Conservation (phyloP, 2,329 filamentous ascomycete species). For the Sclerotinia borealis region DNA sequence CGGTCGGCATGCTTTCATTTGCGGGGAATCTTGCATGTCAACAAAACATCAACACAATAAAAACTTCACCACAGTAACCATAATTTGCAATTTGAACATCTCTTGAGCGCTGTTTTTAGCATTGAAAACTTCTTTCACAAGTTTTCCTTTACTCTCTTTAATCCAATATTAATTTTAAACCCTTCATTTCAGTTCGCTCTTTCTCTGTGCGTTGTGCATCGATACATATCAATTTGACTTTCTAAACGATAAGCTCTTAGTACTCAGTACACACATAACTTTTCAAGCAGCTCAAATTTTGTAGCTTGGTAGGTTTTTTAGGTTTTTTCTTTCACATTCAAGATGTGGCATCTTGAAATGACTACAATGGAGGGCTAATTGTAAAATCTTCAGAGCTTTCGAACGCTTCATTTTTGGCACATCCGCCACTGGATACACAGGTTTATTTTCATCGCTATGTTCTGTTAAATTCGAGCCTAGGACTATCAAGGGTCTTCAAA, state of each 20-base stretch:
- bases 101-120: background rate
- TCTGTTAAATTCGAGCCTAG: background rate
- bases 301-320: background rate
- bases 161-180: background rate
- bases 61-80: background rate
- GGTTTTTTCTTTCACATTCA: background rate
- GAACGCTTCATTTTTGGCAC: constrained; percentile 5
- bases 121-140: background rate
- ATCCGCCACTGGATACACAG: background rate
- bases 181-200: constrained; percentile 2
- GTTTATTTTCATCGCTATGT: constrained; percentile 3
- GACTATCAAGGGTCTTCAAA: background rate
- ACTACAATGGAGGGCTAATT: background rate
- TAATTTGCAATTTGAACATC: background rate
- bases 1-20: background rate
- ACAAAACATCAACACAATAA: constrained; percentile 12
- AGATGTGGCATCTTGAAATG: background rate
- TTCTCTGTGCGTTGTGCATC: background rate
- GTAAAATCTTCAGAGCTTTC: background rate
- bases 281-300: background rate
- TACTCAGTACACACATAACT: background rate
- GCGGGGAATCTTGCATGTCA: constrained; percentile 8
- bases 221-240: background rate
- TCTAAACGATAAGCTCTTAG: background rate
- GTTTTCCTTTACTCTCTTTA: background rate